Evolutionary conservation across 495 filamentous ascomycete species (phyloP), one percentile per base, ranked within the genome.

Genomic region (Rhypophila decipiens): DNA sequence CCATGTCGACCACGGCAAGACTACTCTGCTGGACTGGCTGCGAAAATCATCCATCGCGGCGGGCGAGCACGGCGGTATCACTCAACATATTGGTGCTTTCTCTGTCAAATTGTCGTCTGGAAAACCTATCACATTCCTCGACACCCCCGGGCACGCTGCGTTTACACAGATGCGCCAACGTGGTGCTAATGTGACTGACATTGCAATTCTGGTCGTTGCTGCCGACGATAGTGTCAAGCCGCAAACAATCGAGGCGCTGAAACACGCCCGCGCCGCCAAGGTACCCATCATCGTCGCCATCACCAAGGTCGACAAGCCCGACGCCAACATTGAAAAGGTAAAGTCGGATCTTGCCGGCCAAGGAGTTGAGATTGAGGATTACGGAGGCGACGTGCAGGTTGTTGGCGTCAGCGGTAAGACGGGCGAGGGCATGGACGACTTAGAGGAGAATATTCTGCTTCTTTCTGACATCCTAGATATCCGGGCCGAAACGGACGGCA

Each of bases 61-160:
- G 2, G 79, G 84, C 38, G 94, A 99, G 61, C 88, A 96, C 56
- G 94, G 94, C 47, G 94, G 94, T 33, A 99, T 99, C 56, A 99
- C 94, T 0, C 94, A 99, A 65, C 94, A 97, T 61, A 99, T 99
- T 55, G 94, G 94, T 59, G 94, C 94, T n/a, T 99, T 99, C 71
- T 90, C 87, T 2, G 91, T 97, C 2, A 76, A 77, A 15, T 79
- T 99, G 74, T 84, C 87, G 15, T 80, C 79, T 4, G 90, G 90
- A 20, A 90, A 90, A 64, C 77, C 75, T 2, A 93, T 97, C 53
- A 97, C 94, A 7, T 99, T 99, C 74, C 77, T 99, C 44, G 94
- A 99, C 56, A 99, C 94, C 0, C 94, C 94, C 0, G 94, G 94
- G 3, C 94, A 99, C 65, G 86, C 91, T 24, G 94, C 94, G 2